phyloP scores from a whole-genome alignment of 2,329 filamentous ascomycete species.

The Epichloe gansuensis region DNA sequence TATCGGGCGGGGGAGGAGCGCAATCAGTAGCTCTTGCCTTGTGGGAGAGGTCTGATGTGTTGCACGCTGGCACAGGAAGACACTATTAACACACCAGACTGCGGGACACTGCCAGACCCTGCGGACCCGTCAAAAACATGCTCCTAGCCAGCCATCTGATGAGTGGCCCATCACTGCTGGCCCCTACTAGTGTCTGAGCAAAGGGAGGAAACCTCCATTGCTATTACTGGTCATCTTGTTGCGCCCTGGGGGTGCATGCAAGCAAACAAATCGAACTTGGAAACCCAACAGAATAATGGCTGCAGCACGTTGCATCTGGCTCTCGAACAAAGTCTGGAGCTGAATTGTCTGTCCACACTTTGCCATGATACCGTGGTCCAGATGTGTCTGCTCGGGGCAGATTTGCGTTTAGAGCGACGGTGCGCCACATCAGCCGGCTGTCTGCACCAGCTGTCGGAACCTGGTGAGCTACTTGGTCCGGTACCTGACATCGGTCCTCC shows the following conservation, averaged over 20 bases:
- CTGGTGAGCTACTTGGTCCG: background rate
- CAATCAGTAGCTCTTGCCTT: conserved; percentile 35
- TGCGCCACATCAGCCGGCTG: conserved; percentile 10
- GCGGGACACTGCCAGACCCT: background rate
- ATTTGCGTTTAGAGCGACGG: conserved; percentile 5
- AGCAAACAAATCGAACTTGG: background rate
- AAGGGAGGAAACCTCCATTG: too few relatives aligned
- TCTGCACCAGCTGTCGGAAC: background rate
- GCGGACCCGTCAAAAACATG: background rate
- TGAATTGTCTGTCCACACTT: background rate
- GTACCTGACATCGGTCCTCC: background rate
- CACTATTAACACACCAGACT: background rate
- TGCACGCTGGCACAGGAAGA: background rate
- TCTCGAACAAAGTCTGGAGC: background rate
- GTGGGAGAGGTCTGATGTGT: conserved; percentile 2
- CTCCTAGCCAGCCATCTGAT: too few relatives aligned
- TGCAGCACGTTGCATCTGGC: background rate
- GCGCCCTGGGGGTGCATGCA: background rate
- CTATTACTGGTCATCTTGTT: background rate
- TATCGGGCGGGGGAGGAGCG: conserved; percentile 42
- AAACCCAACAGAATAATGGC: background rate
- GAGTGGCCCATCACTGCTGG: too few relatives aligned
- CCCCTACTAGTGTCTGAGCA: too few relatives aligned
- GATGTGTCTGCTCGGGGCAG: conserved; percentile 4
- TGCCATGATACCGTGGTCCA: background rate